Evolutionary conservation across 495 filamentous ascomycete species (phyloP), one percentile per base, ranked within the genome.

Genomic region (Viridothelium virens): DNA sequence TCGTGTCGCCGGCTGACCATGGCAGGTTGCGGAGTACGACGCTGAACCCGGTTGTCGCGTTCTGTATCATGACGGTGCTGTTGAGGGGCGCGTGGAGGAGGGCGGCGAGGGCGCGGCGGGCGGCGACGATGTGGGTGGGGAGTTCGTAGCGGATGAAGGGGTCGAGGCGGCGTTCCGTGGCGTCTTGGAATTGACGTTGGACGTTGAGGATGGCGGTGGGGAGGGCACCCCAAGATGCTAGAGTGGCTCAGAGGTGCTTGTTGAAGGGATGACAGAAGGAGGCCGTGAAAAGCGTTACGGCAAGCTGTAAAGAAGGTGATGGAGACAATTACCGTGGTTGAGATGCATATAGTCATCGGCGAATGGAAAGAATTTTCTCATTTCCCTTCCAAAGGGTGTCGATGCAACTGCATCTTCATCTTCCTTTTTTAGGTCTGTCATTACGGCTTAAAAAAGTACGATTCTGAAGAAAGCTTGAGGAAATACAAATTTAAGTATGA

Each of bases 151-250:
- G 84, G 69, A 91, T 84, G 77, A 91, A 97, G 31, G 75, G 71
- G 77, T 96, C 90, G 0, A 91, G 89, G 9, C 73, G 77, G 1
- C 79, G 68, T 77, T 97, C 92, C 64, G 80, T 76, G 0, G 75
- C 69, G 65, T 81, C 77, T 75, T 92, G 85, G 70, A 83, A 87
- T 39, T 75, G 62, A 41, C 80, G 82, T 25, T 86, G 80, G n/a
- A 78, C 79, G 4, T 81, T 72, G 44, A 81, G 82, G 70, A 96
- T 79, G 44, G 77, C 66, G 11, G 70, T 74, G 12, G 92, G 91
- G 70, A 86, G 85, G 11, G 89, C 84, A 18, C 92, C 92, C 75
- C 89, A 96, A 33, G 92, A 91, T 65, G 91, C 90, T 88, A 65
- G 25, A 12, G 38, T 16, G 9, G 41, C 12, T 63, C 31, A 56